Conservation (phyloP, 148 eudicot species). For the Tetragonia tetragonoides region DNA sequence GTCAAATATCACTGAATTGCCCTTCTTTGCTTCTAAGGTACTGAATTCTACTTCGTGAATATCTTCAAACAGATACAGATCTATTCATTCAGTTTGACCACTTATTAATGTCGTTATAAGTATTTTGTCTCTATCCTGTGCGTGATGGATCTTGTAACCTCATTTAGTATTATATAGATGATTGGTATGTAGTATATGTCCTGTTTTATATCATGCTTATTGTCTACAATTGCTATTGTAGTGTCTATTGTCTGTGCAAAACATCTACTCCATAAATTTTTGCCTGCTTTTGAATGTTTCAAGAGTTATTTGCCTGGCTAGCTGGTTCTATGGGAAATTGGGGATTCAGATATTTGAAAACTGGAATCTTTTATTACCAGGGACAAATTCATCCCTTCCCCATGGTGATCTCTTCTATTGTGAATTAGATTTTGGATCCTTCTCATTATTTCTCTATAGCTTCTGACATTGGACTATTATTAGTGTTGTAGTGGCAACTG, state of each 20-base stretch:
- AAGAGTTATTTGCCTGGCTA: not conserved
- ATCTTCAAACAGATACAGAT: not conserved
- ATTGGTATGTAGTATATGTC: not conserved
- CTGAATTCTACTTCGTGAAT: not conserved
- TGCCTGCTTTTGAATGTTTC: not conserved
- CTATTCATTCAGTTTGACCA: no score
- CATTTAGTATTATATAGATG: not conserved
- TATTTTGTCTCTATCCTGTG: not conserved
- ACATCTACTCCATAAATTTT: not conserved
- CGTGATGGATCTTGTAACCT: not conserved
- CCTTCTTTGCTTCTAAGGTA: conserved; percentile 98
- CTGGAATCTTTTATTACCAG: no score
- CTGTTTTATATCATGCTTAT: not conserved
- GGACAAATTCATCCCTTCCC: no score
- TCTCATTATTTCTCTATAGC: not conserved
- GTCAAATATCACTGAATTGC: conserved; percentile 68
- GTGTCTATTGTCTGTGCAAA: not conserved
- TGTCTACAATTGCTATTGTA: not conserved
- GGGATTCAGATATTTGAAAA: no score
- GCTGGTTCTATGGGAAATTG: not conserved
- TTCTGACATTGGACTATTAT: no score
- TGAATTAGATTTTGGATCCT: not conserved
- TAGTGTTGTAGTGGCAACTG: no score
- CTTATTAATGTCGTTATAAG: no score
- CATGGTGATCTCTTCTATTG: not conserved